Percentiles rank a stretch among this genome's conserved stretches.
Conservation (phyloP, 345 rosid species). For the Gossypium thurberi region DNA sequence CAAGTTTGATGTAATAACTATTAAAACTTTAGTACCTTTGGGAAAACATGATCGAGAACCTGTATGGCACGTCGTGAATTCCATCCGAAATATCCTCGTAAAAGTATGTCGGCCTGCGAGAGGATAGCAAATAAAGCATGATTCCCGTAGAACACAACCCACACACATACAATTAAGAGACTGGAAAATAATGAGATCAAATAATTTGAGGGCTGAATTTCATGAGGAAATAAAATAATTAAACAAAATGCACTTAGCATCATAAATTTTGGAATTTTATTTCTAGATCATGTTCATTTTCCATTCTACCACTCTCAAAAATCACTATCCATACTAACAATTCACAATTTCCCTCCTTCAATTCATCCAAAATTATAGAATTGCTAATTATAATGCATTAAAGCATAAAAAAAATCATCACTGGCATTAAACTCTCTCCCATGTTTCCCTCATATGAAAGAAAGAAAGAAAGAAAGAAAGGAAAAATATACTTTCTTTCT, state of each 20-base stretch:
- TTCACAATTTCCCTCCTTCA: neutral
- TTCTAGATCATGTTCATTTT: neutral
- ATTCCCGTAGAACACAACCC: neutral
- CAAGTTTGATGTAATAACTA: neutral
- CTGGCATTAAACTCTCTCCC: no score
- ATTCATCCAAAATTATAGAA: neutral
- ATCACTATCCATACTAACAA: neutral
- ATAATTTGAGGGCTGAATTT: neutral
- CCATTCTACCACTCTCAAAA: no score
- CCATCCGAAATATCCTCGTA: constrained; percentile 93
- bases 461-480: no score
- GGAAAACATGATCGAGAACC: constrained; percentile 74
- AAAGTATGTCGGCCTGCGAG: constrained; percentile 71
- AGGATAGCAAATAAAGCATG: neutral
- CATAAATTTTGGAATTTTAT: neutral
- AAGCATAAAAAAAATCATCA: neutral
- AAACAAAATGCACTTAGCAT: neutral
- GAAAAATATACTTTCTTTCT: no score
- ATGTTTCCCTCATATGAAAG: no score
- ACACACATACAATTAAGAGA: neutral
- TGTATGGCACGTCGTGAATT: constrained; percentile 84
- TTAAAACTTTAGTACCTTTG: constrained; percentile 45
- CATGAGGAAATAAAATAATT: neutral
- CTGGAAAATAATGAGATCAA: neutral
- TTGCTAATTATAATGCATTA: neutral